phyloP scores from a whole-genome alignment of 2,329 filamentous ascomycete genomes.

The Paraphaeosphaeria sporulosa region DNA sequence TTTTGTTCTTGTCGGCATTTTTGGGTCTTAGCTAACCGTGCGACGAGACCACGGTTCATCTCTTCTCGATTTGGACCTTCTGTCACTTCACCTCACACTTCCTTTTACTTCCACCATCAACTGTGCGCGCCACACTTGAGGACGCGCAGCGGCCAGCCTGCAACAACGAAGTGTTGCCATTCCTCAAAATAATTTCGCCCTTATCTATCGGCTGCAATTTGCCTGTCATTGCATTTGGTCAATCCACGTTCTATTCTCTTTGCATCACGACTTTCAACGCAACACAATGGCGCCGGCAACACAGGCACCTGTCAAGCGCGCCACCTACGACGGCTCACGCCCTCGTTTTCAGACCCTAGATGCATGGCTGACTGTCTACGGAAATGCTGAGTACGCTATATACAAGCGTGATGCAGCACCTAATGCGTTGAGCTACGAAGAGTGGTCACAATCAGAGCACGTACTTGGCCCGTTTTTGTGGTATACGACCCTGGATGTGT shows the following conservation, averaged over 20 bases:
- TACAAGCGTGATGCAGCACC: conserved; percentile 34
- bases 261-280: conserved; percentile 10
- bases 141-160: conserved; percentile 8
- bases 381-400: conserved; percentile 32
- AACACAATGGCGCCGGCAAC: conserved; percentile 32
- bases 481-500: conserved; percentile 38
- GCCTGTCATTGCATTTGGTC: conserved; percentile 12
- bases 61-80: conserved; percentile 42
- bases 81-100: conserved; percentile 40
- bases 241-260: conserved; percentile 10
- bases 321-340: conserved; percentile 11
- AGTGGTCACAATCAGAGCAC: conserved; percentile 38
- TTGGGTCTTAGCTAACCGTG: conserved; percentile 35
- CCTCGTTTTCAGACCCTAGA: conserved; percentile 20
- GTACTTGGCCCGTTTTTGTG: conserved; percentile 40
- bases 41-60: conserved; percentile 44
- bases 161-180: conserved; percentile 1
- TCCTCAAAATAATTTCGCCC: background rate
- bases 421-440: conserved; percentile 38
- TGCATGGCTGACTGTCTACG: conserved; percentile 32
- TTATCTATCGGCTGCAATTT: conserved; percentile 8
- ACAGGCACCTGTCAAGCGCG: conserved; percentile 20
- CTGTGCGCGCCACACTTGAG: conserved; percentile 33
- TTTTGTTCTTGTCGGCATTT: conserved; percentile 22
- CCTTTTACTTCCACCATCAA: conserved; percentile 29